Base-by-base conservation (phyloP, 179 eudicot genomes). In the Kewa caespitosa region DNA sequence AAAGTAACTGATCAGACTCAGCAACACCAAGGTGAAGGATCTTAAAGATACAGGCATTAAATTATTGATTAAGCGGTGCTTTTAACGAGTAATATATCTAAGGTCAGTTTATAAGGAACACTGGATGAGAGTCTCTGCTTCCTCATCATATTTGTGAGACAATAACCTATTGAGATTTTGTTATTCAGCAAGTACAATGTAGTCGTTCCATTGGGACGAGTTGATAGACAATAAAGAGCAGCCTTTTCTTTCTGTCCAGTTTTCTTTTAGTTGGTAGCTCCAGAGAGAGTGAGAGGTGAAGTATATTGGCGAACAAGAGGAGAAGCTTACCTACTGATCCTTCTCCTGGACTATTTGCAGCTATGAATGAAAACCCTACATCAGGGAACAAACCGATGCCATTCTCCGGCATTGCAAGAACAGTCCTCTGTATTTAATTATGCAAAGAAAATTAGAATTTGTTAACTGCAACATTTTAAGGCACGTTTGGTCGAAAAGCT, bases 351-450 rank as follows among this genome's bases (percentile, higher is more conserved):
- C 86, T 88, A 77, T 85, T 86, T 81, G 97, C 97, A 37, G 98
- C 97, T 76, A 94, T 91, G 79, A 87, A 90, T 50, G 98, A 86
- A 82, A 94, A 94, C 41, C 98, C 98, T 59, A 94, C 98, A 86
- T 94, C 98, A 78, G 98, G 98, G 69, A 94, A 94, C 84, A 94
- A 89, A 64, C 98, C 98, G 74, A 94, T 94, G 30, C 94, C 97
- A 72, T 92, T 94, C 82, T 94, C 98, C 64, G 98, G 98, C 98
- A 94, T 94, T 61, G 97, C 97, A 83, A 94, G 97, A 74, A 94
- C 82, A 74, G 97, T 94, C 79, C 86, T 89, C 98, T 94, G 91
- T 7, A 65, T 74, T 76, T 25, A 78, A 79, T 41, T 48, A 42
- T 22, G 62, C 38, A 78, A 65, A 48, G 17, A 67, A 52, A 34